phyloP scores from a whole-genome alignment of 2,329 filamentous ascomycete genomes.

The Exophiala mesophila region DNA sequence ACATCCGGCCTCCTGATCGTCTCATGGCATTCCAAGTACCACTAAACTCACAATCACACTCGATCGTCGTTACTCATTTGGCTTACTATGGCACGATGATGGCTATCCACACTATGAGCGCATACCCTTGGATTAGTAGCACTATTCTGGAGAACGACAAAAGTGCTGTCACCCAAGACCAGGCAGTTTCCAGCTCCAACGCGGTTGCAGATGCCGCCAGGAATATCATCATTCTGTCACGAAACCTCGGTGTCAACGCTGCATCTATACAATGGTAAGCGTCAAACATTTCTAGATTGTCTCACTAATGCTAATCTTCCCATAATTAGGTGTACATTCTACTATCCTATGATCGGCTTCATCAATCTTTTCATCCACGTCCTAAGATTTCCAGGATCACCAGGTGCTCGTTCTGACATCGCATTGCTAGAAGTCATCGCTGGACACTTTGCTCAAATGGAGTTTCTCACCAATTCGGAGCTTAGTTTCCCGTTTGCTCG shows the following conservation, averaged over 20 bases:
- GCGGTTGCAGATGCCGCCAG: constrained; percentile 1
- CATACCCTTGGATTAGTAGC: not conserved
- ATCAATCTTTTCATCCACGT: constrained; percentile 10
- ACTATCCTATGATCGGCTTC: constrained; percentile 9
- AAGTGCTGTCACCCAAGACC: not conserved
- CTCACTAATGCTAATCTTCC: not conserved
- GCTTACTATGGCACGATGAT: not conserved
- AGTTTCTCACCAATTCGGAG: constrained; percentile 3
- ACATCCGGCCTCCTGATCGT: not conserved
- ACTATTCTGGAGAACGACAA: not conserved
- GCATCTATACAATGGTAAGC: not conserved
- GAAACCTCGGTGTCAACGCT: constrained; percentile 1
- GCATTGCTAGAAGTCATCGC: constrained; percentile 4
- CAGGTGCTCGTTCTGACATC: constrained; percentile 1
- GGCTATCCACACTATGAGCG: not conserved
- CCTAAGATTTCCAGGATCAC: not conserved
- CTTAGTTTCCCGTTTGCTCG: constrained; percentile 4
- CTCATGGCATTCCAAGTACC: too few species aligned
- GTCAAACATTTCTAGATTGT: not conserved
- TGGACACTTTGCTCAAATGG: constrained; percentile 9
- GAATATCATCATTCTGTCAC: constrained; percentile 3
- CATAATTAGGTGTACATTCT: constrained; percentile 4
- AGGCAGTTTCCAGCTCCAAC: not conserved
- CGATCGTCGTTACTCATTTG: not conserved
- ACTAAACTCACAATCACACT: not conserved